phyloP scores from a whole-genome alignment of 192 early-diverging fungal genomes.

The Podochytrium sp. region DNA sequence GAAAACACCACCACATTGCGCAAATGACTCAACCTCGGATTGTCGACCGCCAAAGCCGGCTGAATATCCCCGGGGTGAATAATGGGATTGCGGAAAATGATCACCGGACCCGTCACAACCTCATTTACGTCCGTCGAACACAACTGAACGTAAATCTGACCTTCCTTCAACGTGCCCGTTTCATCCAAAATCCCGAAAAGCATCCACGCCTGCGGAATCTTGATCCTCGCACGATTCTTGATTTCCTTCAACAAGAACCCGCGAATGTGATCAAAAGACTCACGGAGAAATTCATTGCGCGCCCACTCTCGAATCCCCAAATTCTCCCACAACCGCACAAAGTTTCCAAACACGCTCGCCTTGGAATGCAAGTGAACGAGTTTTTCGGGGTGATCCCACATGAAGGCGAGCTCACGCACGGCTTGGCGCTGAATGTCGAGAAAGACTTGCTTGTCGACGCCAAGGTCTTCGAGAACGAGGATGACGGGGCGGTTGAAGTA shows the following conservation, averaged over 20 bases:
- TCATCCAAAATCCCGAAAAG: conserved; percentile 53
- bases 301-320: background rate
- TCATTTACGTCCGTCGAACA: conserved; percentile 31
- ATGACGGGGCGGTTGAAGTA: conserved; percentile 72
- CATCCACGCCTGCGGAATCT: conserved; percentile 31
- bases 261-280: conserved; percentile 29
- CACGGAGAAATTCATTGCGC: conserved; percentile 12
- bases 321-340: conserved; percentile 26
- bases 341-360: conserved; percentile 31
- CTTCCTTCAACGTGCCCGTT: conserved; percentile 38
- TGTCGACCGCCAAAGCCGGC: conserved; percentile 33
- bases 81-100: conserved; percentile 32
- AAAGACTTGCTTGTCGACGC: conserved; percentile 62
- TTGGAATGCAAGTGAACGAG: conserved; percentile 6
- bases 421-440: conserved; percentile 43
- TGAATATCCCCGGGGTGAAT: conserved; percentile 52
- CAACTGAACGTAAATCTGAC: conserved; percentile 43
- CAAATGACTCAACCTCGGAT: conserved; percentile 39
- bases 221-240: conserved; percentile 41
- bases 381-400: conserved; percentile 14
- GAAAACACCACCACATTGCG: conserved; percentile 78
- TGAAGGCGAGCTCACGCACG: conserved; percentile 17
- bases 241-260: conserved; percentile 17
- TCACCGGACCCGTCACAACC: conserved; percentile 40
- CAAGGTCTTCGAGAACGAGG: conserved; percentile 58